Percentiles rank a stretch among this genome's conserved stretches.
Conservation (phyloP, 2,329 filamentous ascomycete genomes). For the Coniochaeta hoffmannii region DNA sequence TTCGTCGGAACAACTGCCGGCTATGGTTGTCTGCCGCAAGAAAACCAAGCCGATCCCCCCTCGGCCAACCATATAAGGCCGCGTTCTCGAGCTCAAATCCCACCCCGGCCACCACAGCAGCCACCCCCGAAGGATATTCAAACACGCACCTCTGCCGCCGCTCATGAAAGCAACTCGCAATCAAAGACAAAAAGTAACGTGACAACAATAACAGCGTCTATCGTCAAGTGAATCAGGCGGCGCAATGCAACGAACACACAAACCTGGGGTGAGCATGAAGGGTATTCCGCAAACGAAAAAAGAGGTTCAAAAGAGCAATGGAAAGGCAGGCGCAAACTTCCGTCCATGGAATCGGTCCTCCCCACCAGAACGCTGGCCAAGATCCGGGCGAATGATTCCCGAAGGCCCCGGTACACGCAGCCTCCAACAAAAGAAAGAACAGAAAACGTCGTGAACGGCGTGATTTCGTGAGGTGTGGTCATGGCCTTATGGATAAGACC, state of each 20-base stretch:
- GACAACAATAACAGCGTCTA: background rate
- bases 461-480: conserved; percentile 5
- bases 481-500: background rate
- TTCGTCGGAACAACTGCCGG: background rate
- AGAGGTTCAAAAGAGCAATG: background rate
- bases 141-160: background rate
- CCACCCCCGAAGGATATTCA: background rate
- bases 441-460: conserved; percentile 7
- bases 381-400: background rate
- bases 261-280: background rate
- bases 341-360: background rate
- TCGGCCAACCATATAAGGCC: background rate
- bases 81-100: background rate
- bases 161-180: background rate
- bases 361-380: background rate
- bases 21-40: background rate
- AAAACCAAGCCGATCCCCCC: background rate
- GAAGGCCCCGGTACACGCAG: background rate
- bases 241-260: background rate
- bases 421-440: background rate
- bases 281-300: background rate
- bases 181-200: background rate
- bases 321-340: background rate
- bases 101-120: too few species aligned
- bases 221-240: background rate